Base-by-base conservation (phyloP, 1,284 basidiomycete species). In the Sporisorium graminicola region DNA sequence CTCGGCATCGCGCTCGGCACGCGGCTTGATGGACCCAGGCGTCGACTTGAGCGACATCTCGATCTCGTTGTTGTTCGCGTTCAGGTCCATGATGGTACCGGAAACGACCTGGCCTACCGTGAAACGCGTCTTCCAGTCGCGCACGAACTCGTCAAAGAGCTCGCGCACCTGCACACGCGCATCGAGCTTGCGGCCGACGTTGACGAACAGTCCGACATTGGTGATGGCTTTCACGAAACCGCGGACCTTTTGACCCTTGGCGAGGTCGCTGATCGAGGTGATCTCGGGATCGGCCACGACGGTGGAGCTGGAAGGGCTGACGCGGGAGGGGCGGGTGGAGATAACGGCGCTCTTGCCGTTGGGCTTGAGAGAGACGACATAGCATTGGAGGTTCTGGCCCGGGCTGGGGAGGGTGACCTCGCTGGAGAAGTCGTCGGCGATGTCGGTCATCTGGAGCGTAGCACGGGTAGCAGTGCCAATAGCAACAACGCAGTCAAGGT, bases 111-210 rank as follows among this genome's bases (percentile, higher is more conserved):
- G 94, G 78, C 93, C 92, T 47, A 90, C 87, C 65, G 90, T 87
- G 86, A 98, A 98, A 5, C 89, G 90, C 37, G 89, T 87, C 87
- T 95, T 92, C 95, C 96, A 99, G 58, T 98, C 95, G 86, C 98
- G 96, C 91, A 85, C 95, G 92, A 85, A 96, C 94, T 33, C 77
- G 67, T 85, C 84, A 35, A 83, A 82, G 14, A 97, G 89, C 86
- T 98, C 94, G 85, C 90, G 92, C 85, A 98, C 98, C 87, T 96
- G 94, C 26, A 98, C 92, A 24, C 96, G 91, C 58, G 93, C 95
- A 81, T 94, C 93, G 35, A 97, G 87, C 53, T 90, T 89, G 54
- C 92, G 90, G 18, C 94, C 94, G 24, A 99, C 86, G 43, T 90
- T 90, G 5, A 99, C 93, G 82, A 97, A 98, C n/a, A 99, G 85